Base-by-base conservation (phyloP, 345 rosid genomes). In the Citrus reticulata region DNA sequence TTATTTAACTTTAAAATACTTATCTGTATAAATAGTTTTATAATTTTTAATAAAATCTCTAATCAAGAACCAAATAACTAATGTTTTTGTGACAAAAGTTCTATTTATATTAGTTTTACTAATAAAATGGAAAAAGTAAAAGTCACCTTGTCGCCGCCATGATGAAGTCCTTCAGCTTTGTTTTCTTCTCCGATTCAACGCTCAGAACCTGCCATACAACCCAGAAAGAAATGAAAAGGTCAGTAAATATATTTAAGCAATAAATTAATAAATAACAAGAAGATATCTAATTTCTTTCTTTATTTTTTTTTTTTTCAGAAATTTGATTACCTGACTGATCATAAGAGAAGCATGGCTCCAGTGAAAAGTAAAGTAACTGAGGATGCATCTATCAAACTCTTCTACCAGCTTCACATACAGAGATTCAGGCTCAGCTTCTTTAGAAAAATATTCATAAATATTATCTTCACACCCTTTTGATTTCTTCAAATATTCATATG, bases 61-160 rank as follows among this genome's bases (percentile, higher is more conserved):
- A 35, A 40, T 40, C 1, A 7, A 37, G 40, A 37, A 37, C 1
- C 2, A 40, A 40, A 40, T 10, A 40, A 9, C 13, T 2, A 9
- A 2, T 2, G 0, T 40, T 2, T 9, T 42, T 42, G 13, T 42
- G 14, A 10, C 49, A 42, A 42, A 10, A 42, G 4, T 10, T 10
- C 0, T 42, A 42, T 42, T 42, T 42, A 1, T 10, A 10, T 0
- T 10, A 42, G 9, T 10, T 42, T 10, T 42, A 42, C 49, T 42
- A 42, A 42, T 40, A 42, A 42, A 42, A 42, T 2, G 1, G 1
- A 10, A 42, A 42, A 10, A 42, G 8, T 37, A 37, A 7, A 7
- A 55, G 68, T 55, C 71, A 91, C 99, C 99, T 91, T 39, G 99
- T 94, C 8, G 99, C 99, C 81, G 97, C 94, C 92, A 94, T 88